Evolutionary conservation across 306 rosid genomes (phyloP).

Genomic region (Mimosa bimucronata): DNA sequence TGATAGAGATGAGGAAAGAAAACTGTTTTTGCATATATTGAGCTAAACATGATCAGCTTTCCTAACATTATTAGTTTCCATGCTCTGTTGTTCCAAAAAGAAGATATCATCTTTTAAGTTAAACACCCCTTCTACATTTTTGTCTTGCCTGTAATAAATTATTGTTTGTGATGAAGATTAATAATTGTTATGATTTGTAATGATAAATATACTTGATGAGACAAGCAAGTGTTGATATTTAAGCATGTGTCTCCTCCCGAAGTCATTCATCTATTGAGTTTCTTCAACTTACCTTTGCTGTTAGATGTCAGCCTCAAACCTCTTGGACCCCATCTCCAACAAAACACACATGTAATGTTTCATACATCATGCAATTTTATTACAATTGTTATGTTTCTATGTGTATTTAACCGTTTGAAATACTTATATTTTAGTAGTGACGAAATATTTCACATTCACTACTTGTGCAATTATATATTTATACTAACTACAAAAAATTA

Average conservation of each 20-base stretch:
- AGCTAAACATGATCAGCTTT: background rate
- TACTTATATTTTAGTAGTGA: background rate
- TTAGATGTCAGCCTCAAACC: slow-evolving; percentile 9
- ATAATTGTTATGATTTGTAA: background rate
- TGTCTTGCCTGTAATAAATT: background rate
- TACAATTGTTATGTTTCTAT: background rate
- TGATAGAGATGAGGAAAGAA: no score
- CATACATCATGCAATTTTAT: background rate
- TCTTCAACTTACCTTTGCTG: slow-evolving; percentile 1
- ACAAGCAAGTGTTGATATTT: background rate
- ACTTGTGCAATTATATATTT: background rate
- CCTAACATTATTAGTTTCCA: background rate
- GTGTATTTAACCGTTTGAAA: background rate
- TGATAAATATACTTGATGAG: background rate
- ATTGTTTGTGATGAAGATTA: background rate
- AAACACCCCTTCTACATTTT: background rate
- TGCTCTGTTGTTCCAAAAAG: slow-evolving; percentile 7
- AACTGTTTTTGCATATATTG: background rate
- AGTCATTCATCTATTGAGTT: slow-evolving; percentile 18
- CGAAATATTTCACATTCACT: background rate
- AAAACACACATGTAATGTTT: slow-evolving; percentile 43
- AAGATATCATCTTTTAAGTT: slow-evolving; percentile 8
- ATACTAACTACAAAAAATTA: background rate
- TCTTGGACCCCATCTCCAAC: slow-evolving; percentile 26
- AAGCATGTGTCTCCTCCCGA: background rate